These are phyloP conservation scores for Novymonas esmeraldas DNA, from an alignment of 208 protist species.

Conservation along the genomic window DNA sequence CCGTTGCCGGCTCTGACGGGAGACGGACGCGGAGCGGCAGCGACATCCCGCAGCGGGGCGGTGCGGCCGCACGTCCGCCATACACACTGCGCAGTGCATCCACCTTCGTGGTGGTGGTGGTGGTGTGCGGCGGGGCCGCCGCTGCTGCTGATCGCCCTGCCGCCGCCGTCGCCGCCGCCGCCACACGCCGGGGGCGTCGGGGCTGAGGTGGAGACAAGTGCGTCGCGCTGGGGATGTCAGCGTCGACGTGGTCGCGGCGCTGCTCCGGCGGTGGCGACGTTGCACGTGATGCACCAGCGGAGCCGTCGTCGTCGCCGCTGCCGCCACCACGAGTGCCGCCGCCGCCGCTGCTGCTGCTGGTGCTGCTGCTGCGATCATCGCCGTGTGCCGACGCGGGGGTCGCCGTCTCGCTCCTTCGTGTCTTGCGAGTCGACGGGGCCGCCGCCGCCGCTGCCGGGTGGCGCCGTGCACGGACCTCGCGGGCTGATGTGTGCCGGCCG, in stretches of 20 bases:
- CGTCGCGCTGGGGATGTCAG: conserved; percentile 5
- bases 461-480: too few species aligned
- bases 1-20: conserved; percentile 23
- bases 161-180: too few species aligned
- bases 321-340: not conserved
- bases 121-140: not conserved
- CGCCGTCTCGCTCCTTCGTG: not conserved
- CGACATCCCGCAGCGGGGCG: conserved; percentile 11
- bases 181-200: not conserved
- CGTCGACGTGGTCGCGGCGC: not conserved
- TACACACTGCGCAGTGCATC: conserved; percentile 30
- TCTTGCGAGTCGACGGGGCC: not conserved
- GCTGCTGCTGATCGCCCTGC: not conserved
- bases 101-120: not conserved
- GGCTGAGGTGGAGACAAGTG: conserved; percentile 6
- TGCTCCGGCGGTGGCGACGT: too few species aligned
- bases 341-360: not conserved
- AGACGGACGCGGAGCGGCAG: conserved; percentile 22
- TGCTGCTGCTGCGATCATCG: not conserved
- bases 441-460: not conserved
- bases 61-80: not conserved
- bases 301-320: not conserved
- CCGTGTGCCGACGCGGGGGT: not conserved
- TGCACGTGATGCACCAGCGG: too few species aligned
- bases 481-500: too few species aligned